These are phyloP conservation scores for Penicillium olsonii DNA, from an alignment of 2,329 filamentous ascomycete species.

Conservation along the genomic window DNA sequence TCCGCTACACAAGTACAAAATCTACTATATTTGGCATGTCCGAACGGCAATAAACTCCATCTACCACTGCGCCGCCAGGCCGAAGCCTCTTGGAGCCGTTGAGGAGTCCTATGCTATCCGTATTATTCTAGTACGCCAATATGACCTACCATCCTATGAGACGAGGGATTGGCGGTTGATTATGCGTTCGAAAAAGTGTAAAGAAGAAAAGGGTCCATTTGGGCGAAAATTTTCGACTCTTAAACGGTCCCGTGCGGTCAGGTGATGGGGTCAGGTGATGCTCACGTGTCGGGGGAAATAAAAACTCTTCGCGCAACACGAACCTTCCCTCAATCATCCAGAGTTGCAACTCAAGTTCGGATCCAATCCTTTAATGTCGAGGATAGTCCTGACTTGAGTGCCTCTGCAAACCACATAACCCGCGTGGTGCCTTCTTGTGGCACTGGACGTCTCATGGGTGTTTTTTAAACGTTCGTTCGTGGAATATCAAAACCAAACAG, in stretches of 20 bases:
- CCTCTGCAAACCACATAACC: conserved; percentile 24
- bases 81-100: conserved; percentile 32
- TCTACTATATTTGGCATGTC: conserved; percentile 30
- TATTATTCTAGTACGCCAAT: conserved; percentile 50
- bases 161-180: conserved; percentile 49
- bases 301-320: conserved; percentile 6
- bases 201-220: conserved; percentile 28
- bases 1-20: not conserved
- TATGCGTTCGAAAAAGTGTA: conserved; percentile 51
- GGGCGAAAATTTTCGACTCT: conserved; percentile 18
- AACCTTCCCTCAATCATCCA: not conserved
- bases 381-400: conserved; percentile 4
- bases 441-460: conserved; percentile 41
- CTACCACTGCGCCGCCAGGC: conserved; percentile 33
- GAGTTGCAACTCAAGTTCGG: not conserved
- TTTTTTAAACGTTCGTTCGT: conserved; percentile 45
- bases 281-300: conserved; percentile 16
- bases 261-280: conserved; percentile 3
- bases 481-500: conserved; percentile 50
- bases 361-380: conserved; percentile 10
- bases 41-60: conserved; percentile 42
- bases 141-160: conserved; percentile 50
- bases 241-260: conserved; percentile 9
- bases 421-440: conserved; percentile 27
- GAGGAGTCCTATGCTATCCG: conserved; percentile 34